Base-by-base conservation (phyloP, 441 rosid genomes). In the Breynia disticha region DNA sequence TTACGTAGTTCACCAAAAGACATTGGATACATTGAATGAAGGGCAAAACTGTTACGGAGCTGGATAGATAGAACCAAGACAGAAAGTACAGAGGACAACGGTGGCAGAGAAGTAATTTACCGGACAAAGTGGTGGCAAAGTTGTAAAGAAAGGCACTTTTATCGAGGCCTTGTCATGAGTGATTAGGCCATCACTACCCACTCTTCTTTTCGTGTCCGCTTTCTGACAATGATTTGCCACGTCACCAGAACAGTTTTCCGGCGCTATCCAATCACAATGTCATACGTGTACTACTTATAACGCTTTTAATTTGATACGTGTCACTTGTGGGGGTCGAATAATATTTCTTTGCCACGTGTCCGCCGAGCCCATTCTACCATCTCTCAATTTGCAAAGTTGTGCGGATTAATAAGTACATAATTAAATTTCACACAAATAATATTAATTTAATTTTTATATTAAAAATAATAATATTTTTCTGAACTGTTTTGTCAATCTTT, bases 181-280 rank as follows among this genome's bases (percentile, higher is more conserved):
- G 80, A 78, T 66, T 74, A 68, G 75, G 71, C 87, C 84, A 78
- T 78, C 77, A 73, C 78, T 54, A 53, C 73, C 70, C 66, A 61
- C 74, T 66, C 3, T 71, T 57, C 37, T 64, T 59, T 64, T 54
- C 57, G 59, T 62, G 64, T 54, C 67, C 48, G 64, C 64, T 61
- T 46, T 62, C 50, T 58, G 75, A 79, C 53, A 68, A 68, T 65
- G 67, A 74, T 67, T 47, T 54, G 46, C 48, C 69, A 68, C 78
- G 76, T 76, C 76, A 28, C 7, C 35, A 28, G 35, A 28, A 28
- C 35, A 4, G 35, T 2, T 28, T 0, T 28, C 35, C 8, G 35
- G 35, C 35, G 8, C 5, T 9, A 72, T 1, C 83, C 67, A 75
- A 67, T 72, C 2, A 48, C 0, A 49, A 1, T 2, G 0, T 0